phyloP scores from a whole-genome alignment of 345 rosid genomes.

The Dovyalis caffra region DNA sequence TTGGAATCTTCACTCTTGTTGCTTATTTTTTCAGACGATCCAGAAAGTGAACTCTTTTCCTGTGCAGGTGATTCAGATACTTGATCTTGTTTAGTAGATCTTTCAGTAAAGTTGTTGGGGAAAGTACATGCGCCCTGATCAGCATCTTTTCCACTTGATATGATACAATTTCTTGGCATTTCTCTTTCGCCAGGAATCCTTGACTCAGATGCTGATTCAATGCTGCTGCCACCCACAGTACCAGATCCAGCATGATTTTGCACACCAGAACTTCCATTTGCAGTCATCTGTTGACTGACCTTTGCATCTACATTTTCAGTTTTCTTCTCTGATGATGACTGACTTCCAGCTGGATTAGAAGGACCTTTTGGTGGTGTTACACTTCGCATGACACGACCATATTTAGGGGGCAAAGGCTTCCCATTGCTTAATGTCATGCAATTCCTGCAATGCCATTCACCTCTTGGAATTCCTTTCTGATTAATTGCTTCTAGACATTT shows the following conservation, averaged over 20 bases:
- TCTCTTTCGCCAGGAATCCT: constrained; percentile 29
- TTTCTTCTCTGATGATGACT: constrained; percentile 58
- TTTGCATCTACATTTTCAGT: constrained; percentile 36
- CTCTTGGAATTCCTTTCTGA: constrained; percentile 68
- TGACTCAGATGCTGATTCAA: constrained; percentile 30
- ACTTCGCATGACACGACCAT: constrained; percentile 82
- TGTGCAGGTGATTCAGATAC: constrained; percentile 23
- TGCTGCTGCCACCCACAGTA: constrained; percentile 24
- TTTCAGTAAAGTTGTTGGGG: constrained; percentile 26
- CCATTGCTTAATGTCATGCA: constrained; percentile 68
- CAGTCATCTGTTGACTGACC: constrained; percentile 46
- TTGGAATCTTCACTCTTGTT: constrained; percentile 22
- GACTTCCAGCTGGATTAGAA: constrained; percentile 43
- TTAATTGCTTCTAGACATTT: constrained; percentile 66
- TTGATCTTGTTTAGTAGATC: constrained; percentile 24
- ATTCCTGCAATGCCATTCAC: constrained; percentile 90
- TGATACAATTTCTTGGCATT: constrained; percentile 19
- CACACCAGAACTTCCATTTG: constrained; percentile 25
- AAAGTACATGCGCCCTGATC: constrained; percentile 26
- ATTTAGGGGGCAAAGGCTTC: constrained; percentile 83
- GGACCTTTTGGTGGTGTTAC: constrained; percentile 48
- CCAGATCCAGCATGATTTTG: constrained; percentile 35
- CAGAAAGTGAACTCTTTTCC: constrained; percentile 22
- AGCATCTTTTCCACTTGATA: constrained; percentile 21
- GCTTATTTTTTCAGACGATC: constrained; percentile 16